Evolutionary conservation across 1,284 basidiomycete genomes (phyloP), one percentile per base, ranked within the genome.

Genomic region (Apiotrichum domesticum): DNA sequence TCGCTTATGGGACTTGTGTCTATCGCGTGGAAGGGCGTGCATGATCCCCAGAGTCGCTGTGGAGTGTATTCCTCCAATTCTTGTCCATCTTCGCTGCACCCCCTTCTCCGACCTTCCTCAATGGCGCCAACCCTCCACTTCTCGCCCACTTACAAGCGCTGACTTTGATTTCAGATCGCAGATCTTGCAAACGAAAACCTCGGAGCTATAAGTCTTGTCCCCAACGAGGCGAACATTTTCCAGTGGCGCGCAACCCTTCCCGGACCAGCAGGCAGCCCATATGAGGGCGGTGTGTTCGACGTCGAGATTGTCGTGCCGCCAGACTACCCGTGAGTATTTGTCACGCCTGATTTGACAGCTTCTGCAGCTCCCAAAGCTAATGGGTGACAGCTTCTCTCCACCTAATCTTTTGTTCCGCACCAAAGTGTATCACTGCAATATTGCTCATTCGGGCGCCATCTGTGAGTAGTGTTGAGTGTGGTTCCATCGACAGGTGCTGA

Each of bases 351-450:
- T 29, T 29, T 3, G 29, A 29, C 29, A 29, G 29, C 29, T 29
- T 29, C 29, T 29, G 29, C 29, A 29, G 29, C 29, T 29, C 29
- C 29, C 29, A 29, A 29, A 29, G 29, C 29, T 29, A 29, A 29
- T 3, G 29, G 29, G 43, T 7, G 46, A 8, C 59, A 92, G 90
- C 4, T 93, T 93, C 78, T 85, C 87, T 13, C 87, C 90, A 2
- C 90, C 90, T 2, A 85, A 84, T 66, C 83, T 90, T 39, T 78
- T 81, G 13, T 91, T 93, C 74, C 79, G 82, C 56, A 94, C 90
- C 45, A 90, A 88, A 68, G 90, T 93, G 71, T 93, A 93, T 70
- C 90, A 94, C 69, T 93, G 92, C 87, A 94, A 94, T 70, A 88
- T 94, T 56, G 86, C 86, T 55, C 85, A 87, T 52, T 81, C 65